phyloP scores from a whole-genome alignment of 1,284 basidiomycete species.

The Sporisorium graminicola region DNA sequence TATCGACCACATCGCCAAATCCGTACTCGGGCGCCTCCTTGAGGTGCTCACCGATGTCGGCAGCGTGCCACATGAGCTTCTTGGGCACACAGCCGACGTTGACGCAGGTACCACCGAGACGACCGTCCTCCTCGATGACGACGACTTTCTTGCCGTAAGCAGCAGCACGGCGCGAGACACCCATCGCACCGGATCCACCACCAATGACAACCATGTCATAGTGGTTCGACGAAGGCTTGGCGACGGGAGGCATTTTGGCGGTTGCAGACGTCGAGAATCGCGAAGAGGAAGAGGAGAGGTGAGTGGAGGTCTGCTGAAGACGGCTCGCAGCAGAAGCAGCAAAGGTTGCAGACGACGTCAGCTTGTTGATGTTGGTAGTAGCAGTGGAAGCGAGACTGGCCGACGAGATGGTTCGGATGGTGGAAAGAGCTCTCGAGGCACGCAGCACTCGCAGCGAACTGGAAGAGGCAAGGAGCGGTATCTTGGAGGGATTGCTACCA shows the following conservation, averaged over 20 bases:
- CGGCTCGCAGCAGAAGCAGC: slow-evolving; percentile 14
- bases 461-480: slow-evolving; percentile 21
- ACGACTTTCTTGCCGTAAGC: slow-evolving; percentile 93
- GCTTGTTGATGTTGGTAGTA: slow-evolving; percentile 18
- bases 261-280: slow-evolving; percentile 24
- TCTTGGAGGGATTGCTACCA: slow-evolving; percentile 12
- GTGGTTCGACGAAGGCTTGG: slow-evolving; percentile 54
- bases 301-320: slow-evolving; percentile 34
- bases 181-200: slow-evolving; percentile 69
- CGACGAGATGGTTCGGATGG: slow-evolving; percentile 5
- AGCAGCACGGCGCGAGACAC: slow-evolving; percentile 76
- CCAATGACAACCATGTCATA: slow-evolving; percentile 69
- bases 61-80: slow-evolving; percentile 99
- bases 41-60: slow-evolving; percentile 84
- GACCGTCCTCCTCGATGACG: slow-evolving; percentile 82
- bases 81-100: slow-evolving; percentile 77
- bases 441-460: slow-evolving; percentile 37
- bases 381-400: background rate
- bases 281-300: slow-evolving; percentile 13
- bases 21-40: slow-evolving; percentile 82
- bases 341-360: slow-evolving; percentile 18
- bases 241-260: slow-evolving; percentile 63
- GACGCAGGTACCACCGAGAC: slow-evolving; percentile 95
- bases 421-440: slow-evolving; percentile 21
- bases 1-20: slow-evolving; percentile 72